Conservation (phyloP, 768 basidiomycete genomes). For the Fistulinella prunicolor region DNA sequence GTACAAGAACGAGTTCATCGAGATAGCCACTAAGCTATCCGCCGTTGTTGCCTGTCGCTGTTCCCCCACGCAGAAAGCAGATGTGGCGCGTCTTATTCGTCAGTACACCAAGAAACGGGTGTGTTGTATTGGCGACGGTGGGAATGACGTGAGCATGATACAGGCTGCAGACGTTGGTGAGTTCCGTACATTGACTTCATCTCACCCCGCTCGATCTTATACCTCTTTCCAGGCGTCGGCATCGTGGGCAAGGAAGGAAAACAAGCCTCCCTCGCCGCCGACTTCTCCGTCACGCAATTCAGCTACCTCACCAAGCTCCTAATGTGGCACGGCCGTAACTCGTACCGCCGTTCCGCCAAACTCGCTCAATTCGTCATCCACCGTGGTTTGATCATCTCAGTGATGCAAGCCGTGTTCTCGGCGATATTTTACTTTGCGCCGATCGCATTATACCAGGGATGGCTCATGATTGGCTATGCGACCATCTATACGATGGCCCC, state of each 20-base stretch:
- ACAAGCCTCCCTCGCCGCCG: constrained; percentile 97
- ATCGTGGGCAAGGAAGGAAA: constrained; percentile 99
- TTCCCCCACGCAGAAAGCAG: constrained; percentile 98
- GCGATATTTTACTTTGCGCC: constrained; percentile 93
- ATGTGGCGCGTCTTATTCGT: constrained; percentile 92
- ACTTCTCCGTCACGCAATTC: constrained; percentile 98
- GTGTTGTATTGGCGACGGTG: constrained; percentile 98
- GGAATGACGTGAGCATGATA: constrained; percentile 99
- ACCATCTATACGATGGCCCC: constrained; percentile 98
- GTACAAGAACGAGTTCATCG: constrained; percentile 93
- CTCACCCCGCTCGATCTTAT: neutral
- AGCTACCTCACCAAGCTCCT: constrained; percentile 93
- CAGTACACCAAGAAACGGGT: constrained; percentile 90
- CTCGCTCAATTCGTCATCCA: constrained; percentile 99
- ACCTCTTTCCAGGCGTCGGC: constrained; percentile 65
- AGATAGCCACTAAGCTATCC: constrained; percentile 92
- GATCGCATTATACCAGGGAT: constrained; percentile 96
- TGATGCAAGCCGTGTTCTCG: constrained; percentile 97
- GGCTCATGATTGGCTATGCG: constrained; percentile 96
- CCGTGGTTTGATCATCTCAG: constrained; percentile 91
- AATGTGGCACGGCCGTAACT: constrained; percentile 98
- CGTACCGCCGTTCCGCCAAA: constrained; percentile 96
- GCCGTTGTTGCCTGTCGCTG: constrained; percentile 97
- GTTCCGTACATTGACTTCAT: constrained; percentile 31
- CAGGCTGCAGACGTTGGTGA: constrained; percentile 97